These are phyloP conservation scores for Bifiguratus adelaidae DNA, from an alignment of 192 early-diverging fungal species.

Conservation along the genomic window DNA sequence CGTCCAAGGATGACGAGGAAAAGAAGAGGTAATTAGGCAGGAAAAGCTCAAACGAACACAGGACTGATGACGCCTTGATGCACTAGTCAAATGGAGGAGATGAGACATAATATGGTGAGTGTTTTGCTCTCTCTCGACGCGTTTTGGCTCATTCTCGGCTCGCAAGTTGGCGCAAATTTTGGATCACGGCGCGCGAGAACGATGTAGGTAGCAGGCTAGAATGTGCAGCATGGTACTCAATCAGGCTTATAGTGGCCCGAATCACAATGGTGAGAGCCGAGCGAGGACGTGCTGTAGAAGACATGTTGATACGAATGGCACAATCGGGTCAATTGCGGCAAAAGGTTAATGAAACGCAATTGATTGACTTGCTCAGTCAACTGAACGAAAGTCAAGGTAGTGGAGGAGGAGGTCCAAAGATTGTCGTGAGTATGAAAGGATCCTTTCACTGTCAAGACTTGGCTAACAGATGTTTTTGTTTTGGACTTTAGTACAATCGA, in stretches of 20 bases:
- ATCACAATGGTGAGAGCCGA: constrained; percentile 88
- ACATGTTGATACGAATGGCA: constrained; percentile 86
- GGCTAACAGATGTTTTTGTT: background rate
- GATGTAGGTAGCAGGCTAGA: constrained; percentile 37
- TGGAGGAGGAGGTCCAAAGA: constrained; percentile 45
- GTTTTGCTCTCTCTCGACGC: background rate
- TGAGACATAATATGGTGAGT: constrained; percentile 63
- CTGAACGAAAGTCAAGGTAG: constrained; percentile 66
- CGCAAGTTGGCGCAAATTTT: constrained; percentile 70
- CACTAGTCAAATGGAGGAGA: constrained; percentile 74
- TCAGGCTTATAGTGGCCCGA: constrained; percentile 50
- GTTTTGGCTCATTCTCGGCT: background rate
- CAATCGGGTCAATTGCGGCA: constrained; percentile 69
- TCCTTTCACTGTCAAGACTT: background rate
- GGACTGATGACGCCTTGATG: constrained; percentile 1
- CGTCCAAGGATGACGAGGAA: constrained; percentile 52
- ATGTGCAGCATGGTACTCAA: background rate
- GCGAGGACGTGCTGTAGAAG: constrained; percentile 81
- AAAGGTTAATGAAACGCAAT: constrained; percentile 73
- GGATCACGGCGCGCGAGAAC: constrained; percentile 68
- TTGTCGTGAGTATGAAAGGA: constrained; percentile 47
- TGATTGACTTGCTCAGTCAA: constrained; percentile 79
- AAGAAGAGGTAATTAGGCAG: constrained; percentile 46
- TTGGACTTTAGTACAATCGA: constrained; percentile 39
- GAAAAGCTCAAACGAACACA: background rate